These are phyloP conservation scores for Halophytophthora polymorphica DNA, from an alignment of 352 stramenopile species.

Conservation along the genomic window DNA sequence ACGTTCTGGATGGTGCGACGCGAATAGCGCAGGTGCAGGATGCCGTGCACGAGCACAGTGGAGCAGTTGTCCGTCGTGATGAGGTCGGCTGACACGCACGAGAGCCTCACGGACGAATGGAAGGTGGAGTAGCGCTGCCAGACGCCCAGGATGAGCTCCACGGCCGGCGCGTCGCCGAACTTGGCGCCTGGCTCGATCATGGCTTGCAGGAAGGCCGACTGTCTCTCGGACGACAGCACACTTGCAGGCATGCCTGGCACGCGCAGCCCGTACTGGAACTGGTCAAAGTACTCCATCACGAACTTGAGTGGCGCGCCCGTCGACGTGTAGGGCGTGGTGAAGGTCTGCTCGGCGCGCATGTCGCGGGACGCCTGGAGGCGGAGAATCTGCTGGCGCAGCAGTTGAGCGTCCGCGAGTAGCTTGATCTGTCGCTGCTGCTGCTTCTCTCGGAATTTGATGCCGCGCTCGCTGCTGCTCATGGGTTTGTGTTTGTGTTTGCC, in stretches of 20 bases:
- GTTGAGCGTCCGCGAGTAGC: conserved; percentile 8
- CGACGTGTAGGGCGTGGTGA: conserved; percentile 12
- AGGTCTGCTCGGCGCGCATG: conserved; percentile 13
- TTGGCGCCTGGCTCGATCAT: conserved; percentile 22
- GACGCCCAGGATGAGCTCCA: conserved; percentile 20
- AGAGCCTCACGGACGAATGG: conserved; percentile 29
- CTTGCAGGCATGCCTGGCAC: conserved; percentile 1
- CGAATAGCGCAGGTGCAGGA: conserved; percentile 42
- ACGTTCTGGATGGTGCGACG: conserved; percentile 44
- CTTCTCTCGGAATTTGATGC: conserved; percentile 26
- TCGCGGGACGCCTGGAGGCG: conserved; percentile 18
- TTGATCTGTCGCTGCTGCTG: conserved; percentile 21
- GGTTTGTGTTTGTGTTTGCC: too few relatives aligned
- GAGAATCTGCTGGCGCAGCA: conserved; percentile 21
- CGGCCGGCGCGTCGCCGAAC: conserved; percentile 19
- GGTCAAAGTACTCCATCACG: conserved; percentile 36
- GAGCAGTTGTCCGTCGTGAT: conserved; percentile 21
- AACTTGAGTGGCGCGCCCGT: conserved; percentile 20
- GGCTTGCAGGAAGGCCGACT: conserved; percentile 23
- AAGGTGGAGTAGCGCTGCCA: conserved; percentile 28
- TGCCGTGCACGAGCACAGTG: conserved; percentile 25
- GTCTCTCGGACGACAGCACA: conserved; percentile 7
- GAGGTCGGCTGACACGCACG: conserved; percentile 19
- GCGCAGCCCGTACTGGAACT: conserved; percentile 30
- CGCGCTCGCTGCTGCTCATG: conserved; percentile 27